A percentile compares a stretch with the other conserved stretches of the same genome.
These are phyloP conservation scores for Pichia californica DNA, from an alignment of 805 yeast species.

Conservation along the genomic window DNA sequence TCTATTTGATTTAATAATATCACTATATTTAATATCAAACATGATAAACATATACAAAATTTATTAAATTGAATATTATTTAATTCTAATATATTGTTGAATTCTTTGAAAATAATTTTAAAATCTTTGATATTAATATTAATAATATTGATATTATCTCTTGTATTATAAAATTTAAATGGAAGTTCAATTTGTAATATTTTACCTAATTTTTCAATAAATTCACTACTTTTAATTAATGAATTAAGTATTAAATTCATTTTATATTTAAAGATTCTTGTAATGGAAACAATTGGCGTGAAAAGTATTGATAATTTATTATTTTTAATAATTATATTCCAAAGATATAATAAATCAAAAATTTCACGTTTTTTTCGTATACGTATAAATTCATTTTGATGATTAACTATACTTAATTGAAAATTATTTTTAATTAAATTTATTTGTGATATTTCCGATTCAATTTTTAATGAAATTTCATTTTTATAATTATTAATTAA, in stretches of 20 bases:
- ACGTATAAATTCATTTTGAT: conserved; percentile 3
- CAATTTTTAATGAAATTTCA: neutral
- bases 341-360: conserved; percentile 2
- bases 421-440: too few relatives aligned
- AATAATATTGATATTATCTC: conserved; percentile 4
- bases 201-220: conserved; percentile 14
- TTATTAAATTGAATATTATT: neutral
- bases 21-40: conserved; percentile 4
- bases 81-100: neutral
- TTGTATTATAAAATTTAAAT: conserved; percentile 11
- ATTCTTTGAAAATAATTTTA: neutral
- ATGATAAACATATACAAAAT: conserved; percentile 6
- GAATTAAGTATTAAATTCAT: conserved; percentile 19
- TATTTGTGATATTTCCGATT: too few relatives aligned
- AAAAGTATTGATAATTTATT: conserved; percentile 16
- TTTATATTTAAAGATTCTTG: conserved; percentile 16
- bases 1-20: neutral
- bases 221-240: conserved; percentile 16
- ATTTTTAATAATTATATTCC: conserved; percentile 6
- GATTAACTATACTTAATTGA: neutral
- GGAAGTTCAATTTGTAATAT: conserved; percentile 19
- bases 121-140: neutral
- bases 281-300: conserved; percentile 24
- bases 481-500: neutral
- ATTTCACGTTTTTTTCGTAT: neutral